A percentile compares a stretch with the other conserved stretches of the same genome.
Conservation (phyloP, 140 eudicot genomes). For the Ambrosia hybrid region DNA sequence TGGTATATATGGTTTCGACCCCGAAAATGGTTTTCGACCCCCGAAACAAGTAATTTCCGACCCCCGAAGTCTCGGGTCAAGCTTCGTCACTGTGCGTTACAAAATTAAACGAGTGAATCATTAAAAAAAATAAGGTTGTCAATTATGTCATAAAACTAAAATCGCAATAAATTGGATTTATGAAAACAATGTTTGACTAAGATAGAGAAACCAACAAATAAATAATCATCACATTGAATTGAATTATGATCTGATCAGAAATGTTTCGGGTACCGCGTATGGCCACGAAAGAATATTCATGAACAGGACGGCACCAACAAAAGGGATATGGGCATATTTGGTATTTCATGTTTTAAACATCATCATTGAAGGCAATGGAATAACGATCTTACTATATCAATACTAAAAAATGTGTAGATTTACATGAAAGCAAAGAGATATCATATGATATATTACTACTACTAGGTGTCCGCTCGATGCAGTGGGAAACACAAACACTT, state of each 20-base stretch:
- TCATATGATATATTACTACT: neutral
- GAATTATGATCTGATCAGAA: neutral
- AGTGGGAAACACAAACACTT: too few species aligned
- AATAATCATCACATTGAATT: neutral
- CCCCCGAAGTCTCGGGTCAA: too few species aligned
- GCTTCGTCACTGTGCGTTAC: too few species aligned
- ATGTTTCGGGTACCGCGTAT: neutral
- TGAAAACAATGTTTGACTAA: conserved; percentile 10
- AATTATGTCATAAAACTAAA: neutral
- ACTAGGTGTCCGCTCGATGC: too few species aligned
- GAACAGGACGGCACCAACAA: neutral
- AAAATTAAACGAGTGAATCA: too few species aligned
- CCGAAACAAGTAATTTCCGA: too few species aligned
- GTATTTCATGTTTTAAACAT: conserved; percentile 11
- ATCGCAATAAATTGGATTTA: neutral
- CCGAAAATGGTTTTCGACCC: too few species aligned
- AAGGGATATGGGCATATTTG: neutral
- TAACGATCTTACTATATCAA: neutral
- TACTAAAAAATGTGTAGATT: neutral
- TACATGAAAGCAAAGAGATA: neutral
- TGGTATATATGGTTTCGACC: too few species aligned
- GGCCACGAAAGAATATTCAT: conserved; percentile 4
- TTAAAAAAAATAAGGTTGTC: too few species aligned
- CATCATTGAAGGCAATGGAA: conserved; percentile 4
- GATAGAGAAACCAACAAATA: neutral